phyloP scores from a whole-genome alignment of 768 basidiomycete genomes.

The Vishniacozyma victoriae region DNA sequence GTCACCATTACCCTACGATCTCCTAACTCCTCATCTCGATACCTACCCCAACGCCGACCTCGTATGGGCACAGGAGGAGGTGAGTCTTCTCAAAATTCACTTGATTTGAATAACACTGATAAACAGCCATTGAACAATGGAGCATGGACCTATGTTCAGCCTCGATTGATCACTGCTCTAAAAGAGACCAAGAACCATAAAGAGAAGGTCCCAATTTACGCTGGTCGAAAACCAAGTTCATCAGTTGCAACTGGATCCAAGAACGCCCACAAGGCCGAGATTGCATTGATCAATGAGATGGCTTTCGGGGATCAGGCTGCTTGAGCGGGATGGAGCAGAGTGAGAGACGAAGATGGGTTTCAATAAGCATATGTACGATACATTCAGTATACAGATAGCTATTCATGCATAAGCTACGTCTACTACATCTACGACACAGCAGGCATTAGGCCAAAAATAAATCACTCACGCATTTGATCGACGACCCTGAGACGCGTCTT shows the following conservation, averaged over 20 bases:
- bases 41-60: slow-evolving; percentile 91
- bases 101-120: background rate
- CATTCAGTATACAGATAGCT: no score
- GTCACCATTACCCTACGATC: slow-evolving; percentile 94
- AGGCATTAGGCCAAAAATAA: no score
- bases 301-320: no score
- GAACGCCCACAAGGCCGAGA: slow-evolving; percentile 84
- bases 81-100: slow-evolving; percentile 32
- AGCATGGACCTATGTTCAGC: slow-evolving; percentile 92
- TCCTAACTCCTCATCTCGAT: slow-evolving; percentile 90
- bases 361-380: no score
- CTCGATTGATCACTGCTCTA: slow-evolving; percentile 88
- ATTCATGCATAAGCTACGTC: no score
- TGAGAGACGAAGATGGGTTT: no score
- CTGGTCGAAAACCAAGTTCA: slow-evolving; percentile 84
- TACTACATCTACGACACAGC: no score
- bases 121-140: slow-evolving; percentile 87
- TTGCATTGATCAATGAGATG: slow-evolving; percentile 59
- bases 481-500: no score
- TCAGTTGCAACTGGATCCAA: slow-evolving; percentile 53
- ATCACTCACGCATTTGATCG: no score
- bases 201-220: slow-evolving; percentile 83
- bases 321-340: no score
- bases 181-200: slow-evolving; percentile 83
- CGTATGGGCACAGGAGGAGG: slow-evolving; percentile 75